Conservation (phyloP, 345 rosid genomes). For the Carallia brachiata region DNA sequence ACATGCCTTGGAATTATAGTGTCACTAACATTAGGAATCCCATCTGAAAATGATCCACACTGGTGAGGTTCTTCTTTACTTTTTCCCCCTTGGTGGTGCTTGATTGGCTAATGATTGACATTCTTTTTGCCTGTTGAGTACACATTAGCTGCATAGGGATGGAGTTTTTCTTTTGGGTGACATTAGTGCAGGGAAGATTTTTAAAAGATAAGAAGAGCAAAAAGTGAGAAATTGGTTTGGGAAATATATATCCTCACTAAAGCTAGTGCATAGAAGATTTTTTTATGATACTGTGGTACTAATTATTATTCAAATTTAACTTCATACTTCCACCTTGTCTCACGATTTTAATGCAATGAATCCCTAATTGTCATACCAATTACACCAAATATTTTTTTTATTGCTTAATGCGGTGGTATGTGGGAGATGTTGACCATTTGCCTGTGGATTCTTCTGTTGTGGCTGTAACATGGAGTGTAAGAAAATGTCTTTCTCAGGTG, state of each 20-base stretch:
- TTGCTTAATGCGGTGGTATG: background rate
- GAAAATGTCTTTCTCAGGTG: conserved; percentile 52
- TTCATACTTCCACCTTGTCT: background rate
- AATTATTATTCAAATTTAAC: no score
- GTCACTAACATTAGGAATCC: conserved; percentile 58
- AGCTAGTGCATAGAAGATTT: no score
- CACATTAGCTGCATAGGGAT: background rate
- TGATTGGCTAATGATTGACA: conserved; percentile 8
- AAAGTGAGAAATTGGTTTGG: background rate
- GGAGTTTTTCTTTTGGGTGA: background rate
- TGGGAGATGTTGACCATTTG: background rate
- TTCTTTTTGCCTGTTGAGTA: background rate
- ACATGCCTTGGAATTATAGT: conserved; percentile 72
- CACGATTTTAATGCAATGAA: background rate
- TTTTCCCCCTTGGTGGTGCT: background rate
- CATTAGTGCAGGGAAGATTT: background rate
- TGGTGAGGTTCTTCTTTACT: conserved; percentile 48
- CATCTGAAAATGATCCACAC: conserved; percentile 63
- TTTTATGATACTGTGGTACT: no score
- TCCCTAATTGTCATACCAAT: no score
- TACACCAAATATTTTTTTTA: no score
- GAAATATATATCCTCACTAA: no score
- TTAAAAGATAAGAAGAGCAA: background rate
- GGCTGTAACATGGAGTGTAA: conserved; percentile 7
- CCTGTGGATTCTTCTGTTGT: background rate